Conservation (phyloP, 164 flowering plant genomes). For the Annona cherimola region DNA sequence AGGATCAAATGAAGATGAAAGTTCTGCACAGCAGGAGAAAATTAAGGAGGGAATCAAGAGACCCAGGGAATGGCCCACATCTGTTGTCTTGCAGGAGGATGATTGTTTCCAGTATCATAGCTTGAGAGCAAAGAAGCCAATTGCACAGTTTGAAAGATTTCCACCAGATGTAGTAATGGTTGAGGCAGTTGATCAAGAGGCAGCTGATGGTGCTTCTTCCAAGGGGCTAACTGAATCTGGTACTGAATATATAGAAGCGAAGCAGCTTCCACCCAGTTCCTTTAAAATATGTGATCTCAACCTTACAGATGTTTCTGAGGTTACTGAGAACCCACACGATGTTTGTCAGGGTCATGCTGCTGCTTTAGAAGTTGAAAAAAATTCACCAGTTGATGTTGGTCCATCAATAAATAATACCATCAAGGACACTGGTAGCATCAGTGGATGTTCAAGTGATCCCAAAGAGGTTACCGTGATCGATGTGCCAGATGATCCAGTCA, state of each 20-base stretch:
- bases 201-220: slow-evolving; percentile 26
- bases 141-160: slow-evolving; percentile 18
- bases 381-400: slow-evolving; percentile 44
- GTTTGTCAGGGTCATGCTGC: slow-evolving; percentile 25
- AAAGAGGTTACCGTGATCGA: slow-evolving; percentile 66
- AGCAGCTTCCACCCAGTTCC: slow-evolving; percentile 64
- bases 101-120: slow-evolving; percentile 27
- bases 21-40: slow-evolving; percentile 33
- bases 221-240: slow-evolving; percentile 22
- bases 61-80: slow-evolving; percentile 53
- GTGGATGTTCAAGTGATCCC: slow-evolving; percentile 25
- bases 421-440: slow-evolving; percentile 27
- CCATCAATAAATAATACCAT: slow-evolving; percentile 45
- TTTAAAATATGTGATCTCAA: slow-evolving; percentile 89
- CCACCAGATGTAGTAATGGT: slow-evolving; percentile 22
- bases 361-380: slow-evolving; percentile 31
- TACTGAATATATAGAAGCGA: slow-evolving; percentile 48
- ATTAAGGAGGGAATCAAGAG: slow-evolving; percentile 35
- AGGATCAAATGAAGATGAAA: slow-evolving; percentile 54
- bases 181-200: slow-evolving; percentile 28
- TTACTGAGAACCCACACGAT: slow-evolving; percentile 40
- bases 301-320: slow-evolving; percentile 60
- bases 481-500: slow-evolving; percentile 46
- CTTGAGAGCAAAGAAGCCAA: slow-evolving; percentile 22
- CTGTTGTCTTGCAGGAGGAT: slow-evolving; percentile 22